Percentiles rank a stretch among this genome's conserved stretches.
These are phyloP conservation scores for Aspergillus uvarum DNA, from an alignment of 2,329 filamentous ascomycete species.

Conservation along the genomic window DNA sequence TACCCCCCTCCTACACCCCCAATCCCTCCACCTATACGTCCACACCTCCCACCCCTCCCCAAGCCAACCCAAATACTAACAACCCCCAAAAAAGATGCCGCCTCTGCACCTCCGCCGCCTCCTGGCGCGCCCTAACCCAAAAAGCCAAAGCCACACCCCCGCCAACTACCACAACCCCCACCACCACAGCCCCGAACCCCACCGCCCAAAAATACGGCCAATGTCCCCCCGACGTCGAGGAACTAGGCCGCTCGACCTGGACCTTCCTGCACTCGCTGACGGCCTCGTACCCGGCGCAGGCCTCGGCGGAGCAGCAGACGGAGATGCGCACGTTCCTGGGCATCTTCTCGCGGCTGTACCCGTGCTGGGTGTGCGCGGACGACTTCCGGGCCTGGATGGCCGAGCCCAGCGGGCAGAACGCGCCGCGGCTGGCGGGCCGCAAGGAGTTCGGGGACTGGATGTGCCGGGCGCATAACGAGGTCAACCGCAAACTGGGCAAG, in stretches of 20 bases:
- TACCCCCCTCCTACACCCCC: no score
- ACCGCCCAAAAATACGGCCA: conserved; percentile 50
- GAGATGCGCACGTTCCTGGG: conserved; percentile 77
- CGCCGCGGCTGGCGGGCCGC: conserved; percentile 58
- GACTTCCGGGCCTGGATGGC: conserved; percentile 84
- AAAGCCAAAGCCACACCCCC: conserved; percentile 37
- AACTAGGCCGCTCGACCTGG: conserved; percentile 85
- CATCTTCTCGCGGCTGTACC: conserved; percentile 83
- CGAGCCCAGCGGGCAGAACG: conserved; percentile 56
- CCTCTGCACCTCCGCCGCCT: conserved; percentile 49
- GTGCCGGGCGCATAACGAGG: conserved; percentile 53
- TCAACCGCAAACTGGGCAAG: conserved; percentile 78
- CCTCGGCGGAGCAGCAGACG: conserved; percentile 67
- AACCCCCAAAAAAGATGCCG: conserved; percentile 40
- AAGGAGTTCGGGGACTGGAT: conserved; percentile 51
- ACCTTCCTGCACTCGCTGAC: conserved; percentile 90
- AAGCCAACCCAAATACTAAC: background rate
- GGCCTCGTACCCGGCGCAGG: conserved; percentile 74
- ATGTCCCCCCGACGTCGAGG: conserved; percentile 88
- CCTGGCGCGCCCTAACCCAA: conserved; percentile 48
- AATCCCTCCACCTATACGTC: background rate
- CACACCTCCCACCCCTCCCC: background rate
- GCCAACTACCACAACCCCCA: conserved; percentile 33
- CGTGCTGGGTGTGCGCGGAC: conserved; percentile 92
- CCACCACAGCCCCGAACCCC: conserved; percentile 36